Base-by-base conservation (phyloP, 371 early-diverging fungal species). In the Rhizopus arrhizus region DNA sequence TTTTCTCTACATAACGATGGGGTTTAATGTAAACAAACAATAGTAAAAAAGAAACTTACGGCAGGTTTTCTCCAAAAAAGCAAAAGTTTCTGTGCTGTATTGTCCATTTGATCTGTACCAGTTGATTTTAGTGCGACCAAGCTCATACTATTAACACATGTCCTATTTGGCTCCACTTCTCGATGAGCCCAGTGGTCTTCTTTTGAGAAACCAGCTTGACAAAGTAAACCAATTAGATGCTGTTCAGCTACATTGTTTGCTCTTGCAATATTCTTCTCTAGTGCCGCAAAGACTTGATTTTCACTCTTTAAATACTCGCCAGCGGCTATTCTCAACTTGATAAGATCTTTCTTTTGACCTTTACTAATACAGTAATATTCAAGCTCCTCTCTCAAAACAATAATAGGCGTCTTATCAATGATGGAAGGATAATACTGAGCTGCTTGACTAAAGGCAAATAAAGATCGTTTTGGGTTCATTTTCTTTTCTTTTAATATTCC, bases 171-270 rank as follows among this genome's bases (percentile, higher is more conserved):
- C 62, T 92, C 91, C 28, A 87, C 73, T 50, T 82, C 84, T 53
- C 93, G 85, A 64, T 89, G 88, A 4, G 90, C 91, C 93, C 93
- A 92, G 41, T 80, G 73, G 53, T 88, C 88, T 29, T 90, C 85
- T 42, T 85, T 80, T 40, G 79, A 74, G 59, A 92, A 92, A 22
- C 91, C 93, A 38, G 90, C 88, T 59, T 89, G 81, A 64, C 93
- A 91, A 13, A 92, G 82, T 90, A 92, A 91, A 65, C 91, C 91
- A 43, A 92, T 89, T 55, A 92, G 72, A 73, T 90, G 89, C 61
- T 86, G 88, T 64, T 90, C 91, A n/a, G 91, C 91, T 34, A 84
- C 80, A 57, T 89, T 89, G 58, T 89, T 86, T 42, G 85, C 87
- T 62, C 86, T 76, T 38, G 82, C 72, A 58, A 88, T 85, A 33